phyloP scores from a whole-genome alignment of 331 rosid genomes.

The Acacia concinna region DNA sequence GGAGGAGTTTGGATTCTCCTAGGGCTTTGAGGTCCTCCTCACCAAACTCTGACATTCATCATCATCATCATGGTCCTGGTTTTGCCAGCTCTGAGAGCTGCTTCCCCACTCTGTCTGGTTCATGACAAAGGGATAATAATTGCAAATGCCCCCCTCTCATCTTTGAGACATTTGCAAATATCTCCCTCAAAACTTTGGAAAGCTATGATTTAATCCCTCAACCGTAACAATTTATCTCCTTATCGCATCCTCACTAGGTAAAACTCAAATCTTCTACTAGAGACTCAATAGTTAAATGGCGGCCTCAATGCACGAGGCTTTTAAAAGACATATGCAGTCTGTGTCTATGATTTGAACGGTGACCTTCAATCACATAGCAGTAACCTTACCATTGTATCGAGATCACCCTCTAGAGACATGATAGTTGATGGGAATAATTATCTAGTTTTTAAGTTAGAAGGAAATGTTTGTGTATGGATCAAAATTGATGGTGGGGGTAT shows the following conservation, averaged over 20 bases:
- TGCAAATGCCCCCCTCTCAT: neutral
- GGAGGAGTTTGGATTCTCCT: conserved; percentile 79
- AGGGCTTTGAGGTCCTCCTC: conserved; percentile 67
- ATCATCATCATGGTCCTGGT: conserved; percentile 26
- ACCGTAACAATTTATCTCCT: neutral
- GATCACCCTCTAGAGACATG: neutral
- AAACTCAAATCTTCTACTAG: neutral
- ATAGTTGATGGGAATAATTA: neutral
- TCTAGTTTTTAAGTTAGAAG: neutral
- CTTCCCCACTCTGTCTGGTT: conserved; percentile 64
- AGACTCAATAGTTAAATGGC: too few species aligned
- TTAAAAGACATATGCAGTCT: too few species aligned
- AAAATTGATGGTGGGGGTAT: neutral
- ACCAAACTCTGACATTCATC: conserved; percentile 39
- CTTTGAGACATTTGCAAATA: neutral
- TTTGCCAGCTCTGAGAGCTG: conserved; percentile 75
- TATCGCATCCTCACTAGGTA: neutral
- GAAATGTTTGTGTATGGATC: neutral
- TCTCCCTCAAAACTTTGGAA: neutral
- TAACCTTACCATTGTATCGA: neutral
- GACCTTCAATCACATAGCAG: neutral
- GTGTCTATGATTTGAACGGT: neutral
- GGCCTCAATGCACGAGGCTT: too few species aligned
- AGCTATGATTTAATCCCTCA: neutral
- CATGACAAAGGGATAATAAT: conserved; percentile 14